Evolutionary conservation across 768 basidiomycete genomes (phyloP), one percentile per base, ranked within the genome.

Genomic region (Piloderma croceum): DNA sequence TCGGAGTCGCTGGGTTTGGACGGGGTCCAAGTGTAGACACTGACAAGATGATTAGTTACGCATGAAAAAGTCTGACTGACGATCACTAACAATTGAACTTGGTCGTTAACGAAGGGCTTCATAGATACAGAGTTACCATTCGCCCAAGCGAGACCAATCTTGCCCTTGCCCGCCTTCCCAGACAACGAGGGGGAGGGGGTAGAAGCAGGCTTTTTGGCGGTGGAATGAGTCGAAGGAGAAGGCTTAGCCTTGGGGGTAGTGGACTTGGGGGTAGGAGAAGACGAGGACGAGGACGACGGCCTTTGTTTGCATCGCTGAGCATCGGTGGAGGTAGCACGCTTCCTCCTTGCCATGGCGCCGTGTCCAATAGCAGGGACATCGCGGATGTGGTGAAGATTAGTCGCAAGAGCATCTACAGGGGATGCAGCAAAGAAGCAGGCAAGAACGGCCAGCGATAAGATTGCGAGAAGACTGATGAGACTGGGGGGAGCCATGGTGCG

Each of bases 11-110:
- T 40, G 17, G 81, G 74, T 35, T 62, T 61, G 46, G 54, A 61
- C 9, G 81, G 71, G 25, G 70, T 67, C 90, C 90, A 93, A 23
- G 70, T 76, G 61, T 88, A 87, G 27, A 81, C 36, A 10, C 72
- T 73, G 37, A 7, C 1, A 6, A 12, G 2, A 2, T 15, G 4
- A 13, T 58, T 20, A 29, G 31, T n/a, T 31, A 27, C 24, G 15
- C 18, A 12, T 38, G 33, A 4, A 22, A 24, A 34, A 9, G 69
- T 65, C 19, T n/a, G n/a, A n/a, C n/a, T n/a, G 10, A 25, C 10
- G 21, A 3, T 35, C 7, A 56, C 66, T 39, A 48, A 83, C 81
- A 44, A 56, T 41, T 52, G 42, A 35, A 76, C 69, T 3, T 69
- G 62, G 21, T 25, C 42, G 19, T 70, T 72, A 37, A 68, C 63